Evolutionary conservation across 1,284 basidiomycete genomes (phyloP).

Genomic region (Anthracocystis setariae): DNA sequence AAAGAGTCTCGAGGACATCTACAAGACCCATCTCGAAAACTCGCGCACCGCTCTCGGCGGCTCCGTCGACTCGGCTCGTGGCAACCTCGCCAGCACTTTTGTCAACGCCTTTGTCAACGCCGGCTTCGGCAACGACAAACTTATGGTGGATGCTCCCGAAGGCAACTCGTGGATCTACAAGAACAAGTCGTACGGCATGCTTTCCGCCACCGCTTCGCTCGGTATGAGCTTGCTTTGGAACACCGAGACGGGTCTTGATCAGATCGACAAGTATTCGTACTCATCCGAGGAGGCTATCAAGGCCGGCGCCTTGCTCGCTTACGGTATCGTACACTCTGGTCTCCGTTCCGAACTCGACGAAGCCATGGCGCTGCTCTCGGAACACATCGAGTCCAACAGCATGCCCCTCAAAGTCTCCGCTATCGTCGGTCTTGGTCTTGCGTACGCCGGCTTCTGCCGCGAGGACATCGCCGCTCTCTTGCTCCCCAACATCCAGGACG

Average conservation of each 20-base stretch:
- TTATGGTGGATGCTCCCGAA: constrained; percentile 95
- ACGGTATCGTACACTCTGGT: constrained; percentile 88
- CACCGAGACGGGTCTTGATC: constrained; percentile 89
- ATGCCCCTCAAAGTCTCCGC: constrained; percentile 85
- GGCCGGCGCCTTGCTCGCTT: constrained; percentile 93
- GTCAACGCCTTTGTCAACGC: constrained; percentile 99
- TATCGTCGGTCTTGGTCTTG: constrained; percentile 80
- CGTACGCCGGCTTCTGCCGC: constrained; percentile 91
- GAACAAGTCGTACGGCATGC: constrained; percentile 99
- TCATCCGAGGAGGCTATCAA: constrained; percentile 96
- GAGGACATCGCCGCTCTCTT: constrained; percentile 76
- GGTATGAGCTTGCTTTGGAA: constrained; percentile 96
- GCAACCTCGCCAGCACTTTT: constrained; percentile 94
- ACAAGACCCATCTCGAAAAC: constrained; percentile 95
- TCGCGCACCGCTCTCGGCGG: constrained; percentile 44
- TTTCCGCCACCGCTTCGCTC: constrained; percentile 92
- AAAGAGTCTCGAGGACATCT: constrained; percentile 93
- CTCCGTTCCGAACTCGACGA: constrained; percentile 94
- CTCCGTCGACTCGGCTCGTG: constrained; percentile 90
- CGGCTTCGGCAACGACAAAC: constrained; percentile 97
- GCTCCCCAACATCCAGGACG: constrained; percentile 63
- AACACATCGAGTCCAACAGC: constrained; percentile 89
- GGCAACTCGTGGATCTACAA: constrained; percentile 99
- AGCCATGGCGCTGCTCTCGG: constrained; percentile 87
- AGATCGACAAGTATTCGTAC: constrained; percentile 98